Evolutionary conservation across 495 filamentous ascomycete genomes (phyloP).

Genomic region (Podospora fimiseda): DNA sequence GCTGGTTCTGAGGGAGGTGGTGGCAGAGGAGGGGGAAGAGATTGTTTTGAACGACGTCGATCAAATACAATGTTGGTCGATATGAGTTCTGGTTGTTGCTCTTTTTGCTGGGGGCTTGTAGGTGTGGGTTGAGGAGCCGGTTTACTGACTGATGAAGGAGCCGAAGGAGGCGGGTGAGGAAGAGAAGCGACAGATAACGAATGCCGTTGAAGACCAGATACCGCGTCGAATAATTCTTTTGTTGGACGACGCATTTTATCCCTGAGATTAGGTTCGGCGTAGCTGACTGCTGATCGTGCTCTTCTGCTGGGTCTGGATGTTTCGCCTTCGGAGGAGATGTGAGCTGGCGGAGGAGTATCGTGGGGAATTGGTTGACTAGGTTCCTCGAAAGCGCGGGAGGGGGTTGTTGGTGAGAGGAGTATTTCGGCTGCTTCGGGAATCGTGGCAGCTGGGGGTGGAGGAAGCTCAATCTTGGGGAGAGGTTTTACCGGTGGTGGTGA

Average conservation of each 20-base stretch:
- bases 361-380: slow-evolving; percentile 26
- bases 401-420: slow-evolving; percentile 30
- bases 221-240: slow-evolving; percentile 67
- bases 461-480: slow-evolving; percentile 20
- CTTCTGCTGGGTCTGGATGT: slow-evolving; percentile 57
- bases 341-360: slow-evolving; percentile 51
- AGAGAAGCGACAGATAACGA: slow-evolving; percentile 2
- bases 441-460: slow-evolving; percentile 10
- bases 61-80: neutral
- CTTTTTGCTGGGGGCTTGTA: neutral
- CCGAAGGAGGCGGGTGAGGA: slow-evolving; percentile 20
- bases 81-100: neutral
- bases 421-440: slow-evolving; percentile 19
- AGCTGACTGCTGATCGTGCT: slow-evolving; percentile 63
- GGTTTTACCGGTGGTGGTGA: neutral
- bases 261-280: slow-evolving; percentile 77
- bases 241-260: slow-evolving; percentile 84
- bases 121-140: neutral
- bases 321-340: slow-evolving; percentile 45
- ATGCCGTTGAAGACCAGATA: slow-evolving; percentile 40
- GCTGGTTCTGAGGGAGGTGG: neutral
- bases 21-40: neutral
- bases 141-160: slow-evolving; percentile 14
- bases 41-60: neutral
- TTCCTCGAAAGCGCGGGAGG: slow-evolving; percentile 15